Base-by-base conservation (phyloP, 2,329 filamentous ascomycete genomes). In the Pseudopyrenochaeta lycopersici region DNA sequence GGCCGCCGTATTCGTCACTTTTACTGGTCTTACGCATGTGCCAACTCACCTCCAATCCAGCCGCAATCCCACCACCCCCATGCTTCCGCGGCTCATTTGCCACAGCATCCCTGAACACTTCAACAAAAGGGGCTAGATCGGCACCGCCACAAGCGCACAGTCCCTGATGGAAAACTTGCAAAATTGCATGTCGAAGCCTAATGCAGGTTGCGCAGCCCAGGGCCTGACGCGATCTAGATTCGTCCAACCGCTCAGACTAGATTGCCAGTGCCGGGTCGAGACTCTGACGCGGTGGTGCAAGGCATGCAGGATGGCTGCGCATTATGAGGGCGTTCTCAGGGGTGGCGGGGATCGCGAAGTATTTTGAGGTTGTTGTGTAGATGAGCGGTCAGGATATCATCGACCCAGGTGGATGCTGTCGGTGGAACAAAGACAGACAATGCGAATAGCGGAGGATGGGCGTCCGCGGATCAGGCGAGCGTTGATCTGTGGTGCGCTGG, bases 91-190 rank as follows among this genome's bases (percentile, higher is more conserved):
- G 23, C 4, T 27, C 4, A 9, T 4, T 27, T 4, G 23, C 23
- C 23, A 27, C 11, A 6, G 14, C 5, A 39, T 23, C 36, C 36
- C 11, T 39, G 36, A 39, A 14, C 17, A 39, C 36, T 23, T 12
- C 5, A 17, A 14, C 12, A 11, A 39, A n/a, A 23, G n/a, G 14
- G 23, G 40, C 39, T 41, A 41, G 40, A 17, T 14, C 23, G 15
- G n/a, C 40, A 30, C 23, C 7, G 23, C 23, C 40, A 42, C 40
- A 31, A 4, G 39, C 47, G 57, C 60, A 63, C 60, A 50, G 54
- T 56, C 60, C 54, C 46, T 54, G 49, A 63, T 60, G 49, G 57
- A 39, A 43, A 63, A 62, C 47, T 41, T 20, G 30, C 43, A 57
- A 46, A 62, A 54, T 47, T 33, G 49, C 58, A 62, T 62, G 52